Evolutionary conservation across 352 stramenopile genomes (phyloP), one percentile per base, ranked within the genome.

Genomic region (Phytopythium aichiense): DNA sequence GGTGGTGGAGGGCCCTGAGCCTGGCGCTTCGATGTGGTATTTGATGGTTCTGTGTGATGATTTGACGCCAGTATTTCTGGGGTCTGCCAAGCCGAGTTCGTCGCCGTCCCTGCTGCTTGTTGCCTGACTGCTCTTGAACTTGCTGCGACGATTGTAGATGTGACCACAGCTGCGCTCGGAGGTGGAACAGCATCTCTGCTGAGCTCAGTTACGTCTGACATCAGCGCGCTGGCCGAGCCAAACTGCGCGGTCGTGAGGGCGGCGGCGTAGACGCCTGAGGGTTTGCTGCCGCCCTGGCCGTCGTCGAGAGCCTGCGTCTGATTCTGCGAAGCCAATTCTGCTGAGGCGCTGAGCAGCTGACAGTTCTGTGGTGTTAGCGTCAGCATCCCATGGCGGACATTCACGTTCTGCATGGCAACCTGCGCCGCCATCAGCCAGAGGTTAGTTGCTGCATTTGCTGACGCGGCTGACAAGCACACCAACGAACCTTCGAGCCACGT

Each of bases 311-410:
- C 7, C 35, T 35, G 31, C 66, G 54, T 51, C 43, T 58, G 46
- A 50, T 66, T 31, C 31, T 43, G n/a, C 23, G 61, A 56, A 12
- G 49, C 35, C 60, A 53, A 30, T 56, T 85, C 78, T 2, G 66
- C 56, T 38, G 72, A 68, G 7, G 64, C 69, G 1, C 83, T 78
- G 25, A 94, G 63, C 30, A 92, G 60, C 12, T 88, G 68, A 28
- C 79, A 92, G 64, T 83, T 91, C 31, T 87, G 66, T 0, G 81
- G 78, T 42, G 75, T 88, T 40, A 94, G 67, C 60, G 90, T 42
- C 28, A 94, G 62, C 63, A 94, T 56, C 48, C 86, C 86, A 56
- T 93, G 84, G 28, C 82, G 84, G 9, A 93, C 60, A 16, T 75
- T 70, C 5, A 87, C 82, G 46, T 94, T 80, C 48, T 87, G 69